phyloP scores from a whole-genome alignment of 2,329 filamentous ascomycete species.

The Byssothecium circinans region DNA sequence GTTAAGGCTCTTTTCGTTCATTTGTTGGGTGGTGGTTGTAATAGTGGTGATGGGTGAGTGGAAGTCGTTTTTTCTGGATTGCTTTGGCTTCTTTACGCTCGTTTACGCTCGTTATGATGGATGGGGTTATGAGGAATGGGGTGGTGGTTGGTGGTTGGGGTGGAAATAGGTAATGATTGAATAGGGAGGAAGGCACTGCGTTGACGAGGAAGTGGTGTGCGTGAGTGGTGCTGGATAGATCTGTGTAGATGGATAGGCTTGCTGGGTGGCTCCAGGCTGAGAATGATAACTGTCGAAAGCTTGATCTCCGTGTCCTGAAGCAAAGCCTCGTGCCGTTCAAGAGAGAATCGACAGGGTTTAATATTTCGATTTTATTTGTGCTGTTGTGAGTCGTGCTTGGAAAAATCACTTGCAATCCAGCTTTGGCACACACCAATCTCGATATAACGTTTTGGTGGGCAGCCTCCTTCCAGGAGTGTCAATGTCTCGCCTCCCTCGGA shows the following conservation, averaged over 20 bases:
- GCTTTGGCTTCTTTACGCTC: slow-evolving; percentile 17
- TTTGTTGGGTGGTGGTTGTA: slow-evolving; percentile 9
- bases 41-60: slow-evolving; percentile 23
- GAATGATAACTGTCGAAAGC: background rate
- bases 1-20: slow-evolving; percentile 10
- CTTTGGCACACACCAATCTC: too few species aligned
- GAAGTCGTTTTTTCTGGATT: slow-evolving; percentile 9
- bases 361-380: too few species aligned
- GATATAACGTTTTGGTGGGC: too few species aligned
- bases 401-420: too few species aligned
- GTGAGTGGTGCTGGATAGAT: background rate
- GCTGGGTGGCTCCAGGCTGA: background rate
- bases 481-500: too few species aligned
- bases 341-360: too few species aligned
- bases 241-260: slow-evolving; percentile 3
- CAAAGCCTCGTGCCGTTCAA: too few species aligned
- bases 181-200: background rate
- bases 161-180: background rate
- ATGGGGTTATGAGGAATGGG: background rate
- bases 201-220: background rate
- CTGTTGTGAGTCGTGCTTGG: too few species aligned
- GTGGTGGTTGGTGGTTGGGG: background rate
- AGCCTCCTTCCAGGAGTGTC: too few species aligned
- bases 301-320: too few species aligned
- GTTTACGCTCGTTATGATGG: slow-evolving; percentile 12